phyloP scores from a whole-genome alignment of 2,329 filamentous ascomycete genomes.

The Fusarium verticillioides region DNA sequence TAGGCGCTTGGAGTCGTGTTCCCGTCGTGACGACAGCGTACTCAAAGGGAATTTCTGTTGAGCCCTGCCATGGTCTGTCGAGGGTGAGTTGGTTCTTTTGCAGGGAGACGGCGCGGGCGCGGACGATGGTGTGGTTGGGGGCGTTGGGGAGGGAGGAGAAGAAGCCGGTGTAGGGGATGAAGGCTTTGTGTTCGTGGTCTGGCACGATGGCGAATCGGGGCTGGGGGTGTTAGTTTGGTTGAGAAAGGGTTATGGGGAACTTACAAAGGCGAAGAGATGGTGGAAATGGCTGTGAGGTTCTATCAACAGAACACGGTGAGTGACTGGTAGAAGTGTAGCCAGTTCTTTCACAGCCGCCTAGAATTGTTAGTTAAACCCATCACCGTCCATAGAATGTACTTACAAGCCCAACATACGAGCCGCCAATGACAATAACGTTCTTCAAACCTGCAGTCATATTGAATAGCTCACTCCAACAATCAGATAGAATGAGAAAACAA shows the following conservation, averaged over 20 bases:
- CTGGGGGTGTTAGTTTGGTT: constrained; percentile 2
- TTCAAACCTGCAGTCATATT: constrained; percentile 28
- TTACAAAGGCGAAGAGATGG: constrained; percentile 57
- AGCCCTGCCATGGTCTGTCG: constrained; percentile 40
- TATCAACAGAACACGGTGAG: constrained; percentile 53
- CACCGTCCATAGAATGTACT: background rate
- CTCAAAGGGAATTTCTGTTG: constrained; percentile 37
- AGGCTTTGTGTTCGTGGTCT: constrained; percentile 58
- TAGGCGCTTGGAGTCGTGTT: constrained; percentile 38
- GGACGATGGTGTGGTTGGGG: constrained; percentile 33
- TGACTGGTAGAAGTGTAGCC: constrained; percentile 31
- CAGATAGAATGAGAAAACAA: too few relatives aligned
- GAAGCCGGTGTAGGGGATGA: constrained; percentile 57
- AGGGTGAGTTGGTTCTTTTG: constrained; percentile 36
- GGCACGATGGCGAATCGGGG: constrained; percentile 58
- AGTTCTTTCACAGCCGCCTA: constrained; percentile 43
- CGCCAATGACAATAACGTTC: constrained; percentile 44
- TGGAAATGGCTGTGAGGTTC: constrained; percentile 65
- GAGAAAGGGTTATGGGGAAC: background rate
- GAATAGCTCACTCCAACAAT: too few relatives aligned
- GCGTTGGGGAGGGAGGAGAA: constrained; percentile 34
- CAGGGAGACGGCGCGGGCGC: constrained; percentile 28
- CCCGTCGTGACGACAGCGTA: constrained; percentile 40
- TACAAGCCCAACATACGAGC: constrained; percentile 44
- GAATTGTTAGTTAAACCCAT: background rate